Evolutionary conservation across 1,139 yeast genomes (phyloP), one percentile per base, ranked within the genome.

Genomic region (Blastobotrys apis): DNA sequence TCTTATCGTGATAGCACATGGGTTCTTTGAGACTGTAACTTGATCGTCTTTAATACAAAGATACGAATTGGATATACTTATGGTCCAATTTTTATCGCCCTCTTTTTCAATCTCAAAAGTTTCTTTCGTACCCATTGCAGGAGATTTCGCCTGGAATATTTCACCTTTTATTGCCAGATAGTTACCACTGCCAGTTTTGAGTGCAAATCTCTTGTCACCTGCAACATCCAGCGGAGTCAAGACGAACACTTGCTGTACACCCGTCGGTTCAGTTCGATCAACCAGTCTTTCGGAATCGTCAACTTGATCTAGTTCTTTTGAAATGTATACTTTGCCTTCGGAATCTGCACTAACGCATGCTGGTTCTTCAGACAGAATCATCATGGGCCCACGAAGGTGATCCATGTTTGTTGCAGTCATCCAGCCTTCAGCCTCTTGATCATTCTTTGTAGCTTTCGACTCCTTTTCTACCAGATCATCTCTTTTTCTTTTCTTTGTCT

Each of bases 221-320:
- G 45, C 49, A 31, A 54, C 50, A 6, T 51, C 44, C 3, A 69
- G 53, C 5, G 65, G 56, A 0, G 59, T 52, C 3, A 65, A 46
- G 1, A 66, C 62, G 43, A 73, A 68, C 2, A 73, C 75, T 46
- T 72, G 75, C 29, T 55, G 58, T 2, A 63, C 62, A 12, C 48
- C 49, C 2, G 48, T 57, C 0, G 77, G 77, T 38, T 68, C 74
- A 2, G 48, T 56, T 0, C 77, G 76, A 37, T 68, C 74, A 1
- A 22, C 36, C 2, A 54, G 47, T 4, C 50, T 40, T 6, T 39
- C 48, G 0, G 45, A 46, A n/a, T 52, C 56, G 10, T 45, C 40
- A 1, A 51, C 45, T 8, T 51, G 37, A 12, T 52, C 63, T 21
- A 58, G 49, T 22, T 54, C 56, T 6, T 57, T 52, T 1, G 66